These are phyloP conservation scores for Barnettozyma salicaria DNA, from an alignment of 805 yeast genomes.

Conservation along the genomic window DNA sequence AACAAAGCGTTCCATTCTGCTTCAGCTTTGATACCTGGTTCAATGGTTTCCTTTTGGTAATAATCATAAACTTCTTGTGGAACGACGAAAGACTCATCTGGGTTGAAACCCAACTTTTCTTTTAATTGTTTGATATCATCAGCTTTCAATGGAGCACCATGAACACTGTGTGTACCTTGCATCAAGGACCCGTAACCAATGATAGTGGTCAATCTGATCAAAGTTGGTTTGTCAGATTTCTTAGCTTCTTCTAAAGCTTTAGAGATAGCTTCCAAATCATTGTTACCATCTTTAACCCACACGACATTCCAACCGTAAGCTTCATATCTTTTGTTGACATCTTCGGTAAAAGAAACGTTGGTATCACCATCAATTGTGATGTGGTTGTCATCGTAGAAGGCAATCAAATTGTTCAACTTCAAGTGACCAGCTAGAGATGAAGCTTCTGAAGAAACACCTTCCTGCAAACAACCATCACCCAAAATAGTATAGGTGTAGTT, in stretches of 20 bases:
- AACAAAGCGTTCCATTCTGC: constrained; percentile 68
- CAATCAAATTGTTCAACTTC: constrained; percentile 86
- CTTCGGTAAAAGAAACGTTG: constrained; percentile 86
- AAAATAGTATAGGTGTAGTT: constrained; percentile 72
- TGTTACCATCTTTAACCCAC: constrained; percentile 74
- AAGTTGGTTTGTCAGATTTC: constrained; percentile 79
- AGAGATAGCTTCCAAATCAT: constrained; percentile 63
- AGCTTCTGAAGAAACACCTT: constrained; percentile 95
- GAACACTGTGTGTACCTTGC: constrained; percentile 87
- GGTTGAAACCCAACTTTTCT: constrained; percentile 80
- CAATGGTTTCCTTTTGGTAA: constrained; percentile 48
- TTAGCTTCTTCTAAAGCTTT: constrained; percentile 79
- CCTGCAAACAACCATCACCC: constrained; percentile 98
- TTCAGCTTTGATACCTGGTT: constrained; percentile 62
- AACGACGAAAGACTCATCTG: constrained; percentile 70
- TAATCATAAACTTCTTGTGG: constrained; percentile 77
- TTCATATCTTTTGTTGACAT: constrained; percentile 76
- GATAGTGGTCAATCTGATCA: constrained; percentile 82
- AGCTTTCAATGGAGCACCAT: constrained; percentile 92
- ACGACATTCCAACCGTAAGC: constrained; percentile 92
- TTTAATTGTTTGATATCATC: constrained; percentile 89
- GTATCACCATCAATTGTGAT: constrained; percentile 96
- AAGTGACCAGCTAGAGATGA: constrained; percentile 94
- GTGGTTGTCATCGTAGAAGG: constrained; percentile 93
- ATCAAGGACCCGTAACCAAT: constrained; percentile 89